Percentiles rank a stretch among this genome's conserved stretches.
Evolutionary conservation across 2,329 filamentous ascomycete genomes (phyloP).

Genomic region (Hypocreales sp.): DNA sequence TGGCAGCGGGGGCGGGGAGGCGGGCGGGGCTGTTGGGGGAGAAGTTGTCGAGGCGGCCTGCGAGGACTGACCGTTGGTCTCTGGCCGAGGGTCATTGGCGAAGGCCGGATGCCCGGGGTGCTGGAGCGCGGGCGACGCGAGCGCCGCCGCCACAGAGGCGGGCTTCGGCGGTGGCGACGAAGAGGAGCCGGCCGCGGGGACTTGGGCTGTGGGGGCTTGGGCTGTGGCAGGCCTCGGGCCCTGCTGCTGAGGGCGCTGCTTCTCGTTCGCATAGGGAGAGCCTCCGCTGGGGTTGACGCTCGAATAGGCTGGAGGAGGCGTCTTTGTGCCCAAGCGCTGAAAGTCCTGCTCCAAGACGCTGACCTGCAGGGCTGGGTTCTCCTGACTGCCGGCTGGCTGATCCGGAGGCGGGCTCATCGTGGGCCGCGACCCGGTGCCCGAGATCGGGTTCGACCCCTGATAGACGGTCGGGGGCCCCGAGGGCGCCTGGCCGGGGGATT

Average conservation of each 20-base stretch:
- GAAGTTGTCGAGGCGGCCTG: constrained; percentile 26
- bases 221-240: constrained; percentile 4
- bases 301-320: constrained; percentile 90
- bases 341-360: constrained; percentile 79
- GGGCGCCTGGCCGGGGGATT: constrained; percentile 69
- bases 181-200: constrained; percentile 6
- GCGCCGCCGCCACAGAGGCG: constrained; percentile 7
- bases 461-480: constrained; percentile 87
- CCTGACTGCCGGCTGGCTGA: constrained; percentile 13
- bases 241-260: constrained; percentile 36
- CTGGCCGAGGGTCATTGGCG: constrained; percentile 60
- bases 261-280: constrained; percentile 64
- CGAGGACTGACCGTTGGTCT: constrained; percentile 31
- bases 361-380: constrained; percentile 30
- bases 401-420: constrained; percentile 28
- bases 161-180: constrained; percentile 15
- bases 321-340: constrained; percentile 64
- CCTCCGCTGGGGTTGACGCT: constrained; percentile 44
- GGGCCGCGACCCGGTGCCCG: constrained; percentile 28
- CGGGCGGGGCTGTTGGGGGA: constrained; percentile 38
- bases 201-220: constrained; percentile 7
- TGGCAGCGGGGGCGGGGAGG: constrained; percentile 80
- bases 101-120: constrained; percentile 72
- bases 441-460: constrained; percentile 64
- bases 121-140: constrained; percentile 33